Evolutionary conservation across 2,329 filamentous ascomycete genomes (phyloP).

Genomic region (Fusarium drepaniforme): DNA sequence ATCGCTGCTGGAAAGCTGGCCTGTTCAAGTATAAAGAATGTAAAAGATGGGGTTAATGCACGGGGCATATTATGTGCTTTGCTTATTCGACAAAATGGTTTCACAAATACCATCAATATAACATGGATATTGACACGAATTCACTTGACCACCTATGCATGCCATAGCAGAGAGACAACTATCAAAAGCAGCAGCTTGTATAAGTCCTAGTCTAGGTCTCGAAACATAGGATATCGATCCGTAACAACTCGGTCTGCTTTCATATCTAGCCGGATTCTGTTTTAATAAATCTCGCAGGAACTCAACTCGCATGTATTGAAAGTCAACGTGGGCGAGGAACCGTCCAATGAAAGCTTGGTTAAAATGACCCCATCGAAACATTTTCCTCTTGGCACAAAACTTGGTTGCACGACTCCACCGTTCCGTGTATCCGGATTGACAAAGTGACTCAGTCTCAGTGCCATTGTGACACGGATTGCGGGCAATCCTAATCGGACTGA

Average conservation of each 20-base stretch:
- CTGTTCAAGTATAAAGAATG: neutral
- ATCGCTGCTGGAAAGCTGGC: too few species aligned
- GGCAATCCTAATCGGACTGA: neutral
- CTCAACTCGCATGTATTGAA: neutral
- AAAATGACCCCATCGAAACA: slow-evolving; percentile 10
- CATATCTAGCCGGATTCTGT: neutral
- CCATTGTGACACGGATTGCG: neutral
- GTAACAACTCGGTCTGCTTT: neutral
- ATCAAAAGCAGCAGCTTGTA: neutral
- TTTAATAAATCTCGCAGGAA: neutral
- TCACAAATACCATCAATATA: neutral
- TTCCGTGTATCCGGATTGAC: neutral
- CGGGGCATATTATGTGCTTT: neutral
- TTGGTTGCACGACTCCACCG: slow-evolving; percentile 8
- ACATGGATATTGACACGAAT: neutral
- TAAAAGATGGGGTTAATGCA: neutral
- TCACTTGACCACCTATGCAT: neutral
- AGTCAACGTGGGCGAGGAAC: neutral
- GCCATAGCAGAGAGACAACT: neutral
- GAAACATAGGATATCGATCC: neutral
- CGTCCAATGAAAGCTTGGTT: slow-evolving; percentile 11
- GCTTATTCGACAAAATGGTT: neutral
- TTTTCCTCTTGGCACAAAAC: slow-evolving; percentile 3
- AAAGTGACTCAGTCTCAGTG: neutral
- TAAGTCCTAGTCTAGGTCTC: neutral